phyloP scores from a whole-genome alignment of 139 green algal genomes.

The Mychonastes homosphaera region DNA sequence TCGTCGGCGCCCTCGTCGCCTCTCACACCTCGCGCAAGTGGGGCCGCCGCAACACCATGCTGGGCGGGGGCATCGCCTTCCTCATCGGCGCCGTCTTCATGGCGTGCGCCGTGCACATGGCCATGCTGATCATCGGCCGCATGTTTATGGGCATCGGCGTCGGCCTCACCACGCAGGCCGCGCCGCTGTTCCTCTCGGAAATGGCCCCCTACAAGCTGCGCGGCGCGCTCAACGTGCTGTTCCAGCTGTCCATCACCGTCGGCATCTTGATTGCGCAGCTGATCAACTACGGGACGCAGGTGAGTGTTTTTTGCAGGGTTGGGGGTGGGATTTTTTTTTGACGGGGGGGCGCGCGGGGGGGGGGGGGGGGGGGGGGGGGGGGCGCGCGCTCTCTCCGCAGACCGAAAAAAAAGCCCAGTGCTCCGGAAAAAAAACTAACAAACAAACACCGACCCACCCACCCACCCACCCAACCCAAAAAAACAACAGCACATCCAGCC shows the following conservation, averaged over 20 bases:
- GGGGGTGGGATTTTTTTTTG: too few relatives aligned
- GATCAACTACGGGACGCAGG: constrained; percentile 51
- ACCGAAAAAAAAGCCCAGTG: too few relatives aligned
- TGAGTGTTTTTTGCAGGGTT: too few relatives aligned
- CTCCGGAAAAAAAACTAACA: too few relatives aligned
- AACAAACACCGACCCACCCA: too few relatives aligned
- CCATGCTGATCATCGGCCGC: constrained; percentile 58
- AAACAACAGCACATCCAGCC: constrained; percentile 17
- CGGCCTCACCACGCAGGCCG: constrained; percentile 15
- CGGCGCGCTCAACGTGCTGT: too few relatives aligned
- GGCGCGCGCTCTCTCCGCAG: too few relatives aligned
- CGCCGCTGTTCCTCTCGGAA: constrained; percentile 35
- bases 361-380: too few relatives aligned
- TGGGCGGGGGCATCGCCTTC: constrained; percentile 34
- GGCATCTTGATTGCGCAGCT: constrained; percentile 48
- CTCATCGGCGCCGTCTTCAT: constrained; percentile 32
- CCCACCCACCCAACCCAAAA: too few relatives aligned
- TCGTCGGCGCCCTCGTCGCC: constrained; percentile 12
- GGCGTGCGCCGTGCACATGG: constrained; percentile 30
- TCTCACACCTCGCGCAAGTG: constrained; percentile 7
- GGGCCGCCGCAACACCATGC: constrained; percentile 38
- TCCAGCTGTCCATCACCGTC: constrained; percentile 52
- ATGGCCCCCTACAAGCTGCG: constrained; percentile 31
- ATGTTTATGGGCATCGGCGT: constrained; percentile 24
- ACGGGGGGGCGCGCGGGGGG: too few relatives aligned